Percentiles rank a stretch among this genome's conserved stretches.
phyloP scores from a whole-genome alignment of 2,329 filamentous ascomycete species.

The Ploettnerulaceae sp. region DNA sequence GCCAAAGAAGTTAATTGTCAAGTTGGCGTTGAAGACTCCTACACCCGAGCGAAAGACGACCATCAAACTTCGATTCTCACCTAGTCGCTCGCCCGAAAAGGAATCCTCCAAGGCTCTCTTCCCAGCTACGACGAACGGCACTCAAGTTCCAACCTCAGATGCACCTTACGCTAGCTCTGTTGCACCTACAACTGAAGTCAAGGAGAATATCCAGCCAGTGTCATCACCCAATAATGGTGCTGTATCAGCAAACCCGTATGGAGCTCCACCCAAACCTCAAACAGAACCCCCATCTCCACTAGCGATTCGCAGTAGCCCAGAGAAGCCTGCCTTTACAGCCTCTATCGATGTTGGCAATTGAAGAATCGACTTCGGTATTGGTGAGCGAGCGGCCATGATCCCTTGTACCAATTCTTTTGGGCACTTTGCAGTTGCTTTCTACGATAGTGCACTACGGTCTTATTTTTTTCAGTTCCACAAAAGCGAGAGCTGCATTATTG shows the following conservation, averaged over 20 bases:
- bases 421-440: too few relatives aligned
- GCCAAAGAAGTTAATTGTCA: slow-evolving; percentile 66
- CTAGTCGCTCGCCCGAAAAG: slow-evolving; percentile 8
- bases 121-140: slow-evolving; percentile 1
- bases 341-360: slow-evolving; percentile 26
- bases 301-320: slow-evolving; percentile 58
- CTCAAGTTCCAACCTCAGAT: not conserved
- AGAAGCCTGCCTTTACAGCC: slow-evolving; percentile 43
- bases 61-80: slow-evolving; percentile 23
- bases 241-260: not conserved
- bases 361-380: too few relatives aligned
- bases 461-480: not conserved
- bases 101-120: slow-evolving; percentile 9
- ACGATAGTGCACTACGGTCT: too few relatives aligned
- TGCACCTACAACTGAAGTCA: not conserved
- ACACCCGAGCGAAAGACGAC: slow-evolving; percentile 31
- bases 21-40: slow-evolving; percentile 50
- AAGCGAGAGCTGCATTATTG: not conserved
- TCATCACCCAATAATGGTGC: slow-evolving; percentile 7
- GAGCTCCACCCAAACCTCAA: slow-evolving; percentile 1
- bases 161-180: not conserved
- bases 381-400: too few relatives aligned
- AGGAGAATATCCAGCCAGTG: slow-evolving; percentile 9
- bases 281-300: slow-evolving; percentile 33
- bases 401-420: too few relatives aligned